These are phyloP conservation scores for Lachnellula suecica DNA, from an alignment of 2,329 filamentous ascomycete species.

Conservation along the genomic window DNA sequence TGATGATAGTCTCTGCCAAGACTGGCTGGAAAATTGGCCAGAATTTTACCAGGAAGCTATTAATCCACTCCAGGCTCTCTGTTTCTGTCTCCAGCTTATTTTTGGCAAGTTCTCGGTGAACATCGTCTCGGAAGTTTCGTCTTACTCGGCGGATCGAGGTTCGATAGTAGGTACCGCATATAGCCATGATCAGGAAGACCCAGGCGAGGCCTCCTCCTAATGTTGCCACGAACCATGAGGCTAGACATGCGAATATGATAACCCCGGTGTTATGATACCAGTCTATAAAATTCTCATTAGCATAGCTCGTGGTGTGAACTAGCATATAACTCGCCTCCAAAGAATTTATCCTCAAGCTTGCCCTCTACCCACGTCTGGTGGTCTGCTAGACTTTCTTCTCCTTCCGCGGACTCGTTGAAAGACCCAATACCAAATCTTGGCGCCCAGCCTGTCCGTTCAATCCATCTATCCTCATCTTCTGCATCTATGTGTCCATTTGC, in stretches of 20 bases:
- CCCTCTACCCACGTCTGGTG: slow-evolving; percentile 86
- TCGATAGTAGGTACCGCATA: slow-evolving; percentile 92
- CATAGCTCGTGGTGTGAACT: background rate
- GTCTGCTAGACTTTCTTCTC: slow-evolving; percentile 74
- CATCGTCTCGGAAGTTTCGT: slow-evolving; percentile 93
- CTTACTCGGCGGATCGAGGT: slow-evolving; percentile 92
- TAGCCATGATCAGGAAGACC: slow-evolving; percentile 90
- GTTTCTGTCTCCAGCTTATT: slow-evolving; percentile 84
- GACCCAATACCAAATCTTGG: slow-evolving; percentile 75
- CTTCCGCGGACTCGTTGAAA: slow-evolving; percentile 46
- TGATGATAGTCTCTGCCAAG: slow-evolving; percentile 86
- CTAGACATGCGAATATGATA: slow-evolving; percentile 87
- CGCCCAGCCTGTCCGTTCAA: slow-evolving; percentile 76
- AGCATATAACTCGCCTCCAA: slow-evolving; percentile 61
- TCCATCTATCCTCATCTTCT: slow-evolving; percentile 55
- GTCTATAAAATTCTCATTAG: slow-evolving; percentile 50
- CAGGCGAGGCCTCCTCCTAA: slow-evolving; percentile 90
- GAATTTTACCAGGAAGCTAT: slow-evolving; percentile 97
- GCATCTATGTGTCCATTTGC: slow-evolving; percentile 49
- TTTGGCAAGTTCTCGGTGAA: slow-evolving; percentile 85
- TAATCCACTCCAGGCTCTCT: slow-evolving; percentile 98
- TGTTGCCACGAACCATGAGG: slow-evolving; percentile 86
- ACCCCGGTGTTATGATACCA: slow-evolving; percentile 98
- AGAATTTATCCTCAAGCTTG: slow-evolving; percentile 84
- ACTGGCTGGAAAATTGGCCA: slow-evolving; percentile 99